These are phyloP conservation scores for Moesziomyces sp. DNA, from an alignment of 1,284 basidiomycete genomes.

Conservation along the genomic window DNA sequence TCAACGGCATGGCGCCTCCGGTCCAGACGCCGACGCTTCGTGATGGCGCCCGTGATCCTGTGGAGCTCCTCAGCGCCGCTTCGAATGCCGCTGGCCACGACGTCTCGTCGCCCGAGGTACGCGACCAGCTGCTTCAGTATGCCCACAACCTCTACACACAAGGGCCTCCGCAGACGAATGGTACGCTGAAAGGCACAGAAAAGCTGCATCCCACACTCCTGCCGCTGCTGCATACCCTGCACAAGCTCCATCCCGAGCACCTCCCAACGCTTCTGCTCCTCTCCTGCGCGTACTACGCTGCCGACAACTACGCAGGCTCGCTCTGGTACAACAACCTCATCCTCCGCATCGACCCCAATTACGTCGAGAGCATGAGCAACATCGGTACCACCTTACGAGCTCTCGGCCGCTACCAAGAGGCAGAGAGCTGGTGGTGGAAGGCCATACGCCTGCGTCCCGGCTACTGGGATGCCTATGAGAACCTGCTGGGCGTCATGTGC, in stretches of 20 bases:
- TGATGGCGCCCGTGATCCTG: slow-evolving; percentile 53
- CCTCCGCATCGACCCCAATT: slow-evolving; percentile 68
- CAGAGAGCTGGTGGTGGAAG: slow-evolving; percentile 71
- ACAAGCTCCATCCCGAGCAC: slow-evolving; percentile 58
- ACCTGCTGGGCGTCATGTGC: slow-evolving; percentile 70
- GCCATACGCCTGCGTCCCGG: slow-evolving; percentile 70
- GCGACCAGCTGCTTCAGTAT: slow-evolving; percentile 64
- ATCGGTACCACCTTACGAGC: slow-evolving; percentile 72
- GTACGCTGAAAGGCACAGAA: slow-evolving; percentile 23
- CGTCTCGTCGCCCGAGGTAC: slow-evolving; percentile 48
- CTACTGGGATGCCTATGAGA: slow-evolving; percentile 70
- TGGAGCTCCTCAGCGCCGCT: slow-evolving; percentile 54
- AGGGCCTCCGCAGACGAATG: slow-evolving; percentile 24
- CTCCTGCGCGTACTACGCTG: slow-evolving; percentile 63
- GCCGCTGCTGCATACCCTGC: slow-evolving; percentile 61
- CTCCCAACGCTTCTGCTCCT: slow-evolving; percentile 62
- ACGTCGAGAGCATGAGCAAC: slow-evolving; percentile 70
- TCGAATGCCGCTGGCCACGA: slow-evolving; percentile 52
- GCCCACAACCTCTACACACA: slow-evolving; percentile 61
- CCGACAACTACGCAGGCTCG: slow-evolving; percentile 57
- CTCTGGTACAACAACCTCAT: slow-evolving; percentile 68
- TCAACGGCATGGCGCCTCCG: slow-evolving; percentile 25
- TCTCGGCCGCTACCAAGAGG: slow-evolving; percentile 68
- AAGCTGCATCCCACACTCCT: slow-evolving; percentile 61
- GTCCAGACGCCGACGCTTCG: slow-evolving; percentile 31